Evolutionary conservation across 805 yeast genomes (phyloP).

Genomic region (Maudiozyma pseudohumilis): DNA sequence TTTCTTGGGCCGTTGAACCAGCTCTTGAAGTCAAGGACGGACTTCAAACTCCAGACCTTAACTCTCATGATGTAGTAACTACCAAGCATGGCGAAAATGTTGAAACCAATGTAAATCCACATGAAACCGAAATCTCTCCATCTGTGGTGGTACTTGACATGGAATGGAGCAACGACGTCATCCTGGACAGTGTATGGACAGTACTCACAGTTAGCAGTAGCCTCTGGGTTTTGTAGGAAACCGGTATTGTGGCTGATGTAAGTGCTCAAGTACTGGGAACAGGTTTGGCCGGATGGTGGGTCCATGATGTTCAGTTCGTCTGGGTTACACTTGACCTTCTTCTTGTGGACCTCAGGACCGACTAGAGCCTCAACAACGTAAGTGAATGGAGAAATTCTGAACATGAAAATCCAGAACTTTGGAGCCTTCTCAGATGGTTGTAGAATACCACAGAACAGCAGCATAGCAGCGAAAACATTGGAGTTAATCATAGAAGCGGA

Average conservation of each 20-base stretch:
- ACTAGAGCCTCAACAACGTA: conserved; percentile 38
- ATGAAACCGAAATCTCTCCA: conserved; percentile 61
- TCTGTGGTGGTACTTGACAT: conserved; percentile 36
- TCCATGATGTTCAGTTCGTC: conserved; percentile 32
- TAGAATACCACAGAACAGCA: conserved; percentile 45
- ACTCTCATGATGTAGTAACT: conserved; percentile 33
- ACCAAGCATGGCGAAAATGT: conserved; percentile 32
- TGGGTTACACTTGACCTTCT: conserved; percentile 30
- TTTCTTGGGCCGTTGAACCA: conserved; percentile 35
- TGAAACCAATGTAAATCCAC: conserved; percentile 35
- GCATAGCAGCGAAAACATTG: conserved; percentile 42
- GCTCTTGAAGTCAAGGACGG: conserved; percentile 31
- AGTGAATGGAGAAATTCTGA: conserved; percentile 38
- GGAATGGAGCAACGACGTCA: conserved; percentile 41
- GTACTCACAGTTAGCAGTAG: conserved; percentile 48
- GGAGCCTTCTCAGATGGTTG: conserved; percentile 38
- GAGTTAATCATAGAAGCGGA: conserved; percentile 35
- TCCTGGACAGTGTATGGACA: conserved; percentile 54
- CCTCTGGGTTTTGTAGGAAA: conserved; percentile 33
- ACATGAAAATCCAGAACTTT: conserved; percentile 40
- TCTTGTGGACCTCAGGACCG: conserved; percentile 32
- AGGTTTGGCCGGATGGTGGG: conserved; percentile 41
- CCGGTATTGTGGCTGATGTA: conserved; percentile 34
- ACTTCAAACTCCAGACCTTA: conserved; percentile 28
- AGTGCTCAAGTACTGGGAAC: conserved; percentile 35